Conservation (phyloP, 352 stramenopile species). For the Globisporangium radiosum region DNA sequence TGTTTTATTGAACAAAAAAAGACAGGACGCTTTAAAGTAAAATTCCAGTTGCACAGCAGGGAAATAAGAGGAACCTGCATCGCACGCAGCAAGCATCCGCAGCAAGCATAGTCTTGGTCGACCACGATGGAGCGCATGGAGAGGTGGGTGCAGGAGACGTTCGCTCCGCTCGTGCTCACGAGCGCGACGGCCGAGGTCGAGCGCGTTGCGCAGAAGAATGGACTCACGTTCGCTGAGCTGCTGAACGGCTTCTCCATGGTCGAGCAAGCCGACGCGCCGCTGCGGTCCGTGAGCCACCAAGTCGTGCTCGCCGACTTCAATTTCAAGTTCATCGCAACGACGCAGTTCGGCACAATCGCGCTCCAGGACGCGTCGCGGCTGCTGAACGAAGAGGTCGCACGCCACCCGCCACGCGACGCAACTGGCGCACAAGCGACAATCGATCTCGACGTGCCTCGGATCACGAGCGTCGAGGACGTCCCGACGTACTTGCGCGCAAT, state of each 20-base stretch:
- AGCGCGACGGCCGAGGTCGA: constrained; percentile 71
- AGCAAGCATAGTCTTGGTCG: no score
- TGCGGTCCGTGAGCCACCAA: constrained; percentile 71
- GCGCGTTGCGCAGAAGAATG: constrained; percentile 79
- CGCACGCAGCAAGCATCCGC: no score
- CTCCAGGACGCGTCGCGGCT: constrained; percentile 46
- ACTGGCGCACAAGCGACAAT: constrained; percentile 23
- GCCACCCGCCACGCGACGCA: constrained; percentile 25
- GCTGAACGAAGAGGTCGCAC: constrained; percentile 59
- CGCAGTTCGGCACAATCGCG: constrained; percentile 40
- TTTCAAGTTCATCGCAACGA: constrained; percentile 64
- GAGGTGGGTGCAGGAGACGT: constrained; percentile 71
- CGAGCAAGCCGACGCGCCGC: constrained; percentile 49
- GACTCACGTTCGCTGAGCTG: constrained; percentile 61
- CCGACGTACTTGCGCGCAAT: constrained; percentile 57
- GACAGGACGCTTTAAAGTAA: no score
- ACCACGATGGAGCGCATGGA: constrained; percentile 46
- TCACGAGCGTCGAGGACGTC: constrained; percentile 57
- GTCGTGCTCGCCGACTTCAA: constrained; percentile 59
- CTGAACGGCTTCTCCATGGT: constrained; percentile 71
- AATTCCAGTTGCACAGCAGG: no score
- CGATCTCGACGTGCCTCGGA: constrained; percentile 55
- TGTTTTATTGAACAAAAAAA: no score
- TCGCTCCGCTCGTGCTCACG: constrained; percentile 74
- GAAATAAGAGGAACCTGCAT: no score